Percentiles rank a stretch among this genome's conserved stretches.
phyloP scores from a whole-genome alignment of 2,329 filamentous ascomycete genomes.

The Ophiosphaerella narmari region DNA sequence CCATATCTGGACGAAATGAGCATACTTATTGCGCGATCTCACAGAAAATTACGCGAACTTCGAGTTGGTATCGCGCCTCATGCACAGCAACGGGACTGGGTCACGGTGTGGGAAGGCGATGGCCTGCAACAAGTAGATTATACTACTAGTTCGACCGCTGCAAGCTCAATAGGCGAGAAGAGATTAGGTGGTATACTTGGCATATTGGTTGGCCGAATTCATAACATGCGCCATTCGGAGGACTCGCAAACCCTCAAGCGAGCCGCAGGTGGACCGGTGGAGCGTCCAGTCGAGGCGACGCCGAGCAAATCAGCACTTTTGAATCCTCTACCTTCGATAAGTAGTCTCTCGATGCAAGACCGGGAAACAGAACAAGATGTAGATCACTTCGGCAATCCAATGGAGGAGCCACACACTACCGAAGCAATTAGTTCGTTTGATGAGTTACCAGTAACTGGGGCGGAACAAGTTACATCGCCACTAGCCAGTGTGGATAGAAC shows the following conservation, averaged over 20 bases:
- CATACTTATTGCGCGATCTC: conserved; percentile 73
- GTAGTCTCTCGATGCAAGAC: conserved; percentile 28
- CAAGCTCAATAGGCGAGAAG: conserved; percentile 60
- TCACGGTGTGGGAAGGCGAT: conserved; percentile 65
- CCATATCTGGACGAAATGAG: conserved; percentile 83
- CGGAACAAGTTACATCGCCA: conserved; percentile 12
- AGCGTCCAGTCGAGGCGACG: conserved; percentile 19
- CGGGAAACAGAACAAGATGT: conserved; percentile 35
- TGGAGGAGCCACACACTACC: conserved; percentile 26
- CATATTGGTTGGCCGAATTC: conserved; percentile 68
- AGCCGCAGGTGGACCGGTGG: conserved; percentile 12
- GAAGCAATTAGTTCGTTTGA: conserved; percentile 32
- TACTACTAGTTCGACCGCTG: conserved; percentile 58
- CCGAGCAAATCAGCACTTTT: conserved; percentile 23
- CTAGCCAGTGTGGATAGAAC: conserved; percentile 6
- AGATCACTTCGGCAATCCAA: conserved; percentile 32
- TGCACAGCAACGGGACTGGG: conserved; percentile 59
- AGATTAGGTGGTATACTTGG: conserved; percentile 71
- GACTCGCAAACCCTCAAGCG: conserved; percentile 18
- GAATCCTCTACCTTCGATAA: conserved; percentile 21
- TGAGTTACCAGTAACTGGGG: conserved; percentile 17
- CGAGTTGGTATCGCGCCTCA: conserved; percentile 71
- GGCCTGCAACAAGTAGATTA: conserved; percentile 68
- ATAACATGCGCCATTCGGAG: conserved; percentile 57
- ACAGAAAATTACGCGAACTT: conserved; percentile 69